Percentiles rank a stretch among this genome's conserved stretches.
phyloP scores from a whole-genome alignment of 805 yeast genomes.

The fission yeast (Schizosaccharomyces pombe) region DNA sequence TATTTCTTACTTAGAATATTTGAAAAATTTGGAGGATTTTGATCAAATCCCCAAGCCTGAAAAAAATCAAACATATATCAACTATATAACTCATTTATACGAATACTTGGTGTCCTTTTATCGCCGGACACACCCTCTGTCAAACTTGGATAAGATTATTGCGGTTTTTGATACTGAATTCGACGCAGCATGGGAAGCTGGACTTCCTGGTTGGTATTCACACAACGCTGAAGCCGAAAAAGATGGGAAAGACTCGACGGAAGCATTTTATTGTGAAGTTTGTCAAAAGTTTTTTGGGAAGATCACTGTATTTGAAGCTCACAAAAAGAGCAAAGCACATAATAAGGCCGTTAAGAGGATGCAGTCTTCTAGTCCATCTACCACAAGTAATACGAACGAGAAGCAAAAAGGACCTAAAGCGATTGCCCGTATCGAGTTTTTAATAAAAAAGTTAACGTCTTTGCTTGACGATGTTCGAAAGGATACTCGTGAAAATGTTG shows the following conservation, averaged over 20 bases:
- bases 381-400: background rate
- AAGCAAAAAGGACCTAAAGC: background rate
- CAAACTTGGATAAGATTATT: slow-evolving; percentile 18
- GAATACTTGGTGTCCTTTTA: slow-evolving; percentile 29
- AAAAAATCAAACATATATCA: slow-evolving; percentile 18
- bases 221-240: slow-evolving; percentile 8
- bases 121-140: slow-evolving; percentile 26
- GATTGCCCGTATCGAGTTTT: slow-evolving; percentile 18
- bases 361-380: background rate
- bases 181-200: slow-evolving; percentile 11
- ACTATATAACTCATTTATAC: slow-evolving; percentile 25
- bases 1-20: slow-evolving; percentile 27
- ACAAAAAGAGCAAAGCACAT: slow-evolving; percentile 62
- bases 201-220: slow-evolving; percentile 5
- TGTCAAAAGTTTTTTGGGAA: slow-evolving; percentile 47
- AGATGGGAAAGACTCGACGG: slow-evolving; percentile 4
- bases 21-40: slow-evolving; percentile 24
- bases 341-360: slow-evolving; percentile 9
- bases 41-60: slow-evolving; percentile 12
- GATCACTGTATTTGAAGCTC: slow-evolving; percentile 40
- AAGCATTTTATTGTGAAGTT: slow-evolving; percentile 27
- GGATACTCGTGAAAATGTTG: slow-evolving; percentile 35
- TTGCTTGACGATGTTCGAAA: slow-evolving; percentile 21
- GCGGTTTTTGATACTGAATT: slow-evolving; percentile 14
- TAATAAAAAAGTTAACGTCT: slow-evolving; percentile 18